A percentile compares a stretch with the other conserved stretches of the same genome.
phyloP scores from a whole-genome alignment of 495 filamentous ascomycete species.

The Lasiosphaeria miniovina region DNA sequence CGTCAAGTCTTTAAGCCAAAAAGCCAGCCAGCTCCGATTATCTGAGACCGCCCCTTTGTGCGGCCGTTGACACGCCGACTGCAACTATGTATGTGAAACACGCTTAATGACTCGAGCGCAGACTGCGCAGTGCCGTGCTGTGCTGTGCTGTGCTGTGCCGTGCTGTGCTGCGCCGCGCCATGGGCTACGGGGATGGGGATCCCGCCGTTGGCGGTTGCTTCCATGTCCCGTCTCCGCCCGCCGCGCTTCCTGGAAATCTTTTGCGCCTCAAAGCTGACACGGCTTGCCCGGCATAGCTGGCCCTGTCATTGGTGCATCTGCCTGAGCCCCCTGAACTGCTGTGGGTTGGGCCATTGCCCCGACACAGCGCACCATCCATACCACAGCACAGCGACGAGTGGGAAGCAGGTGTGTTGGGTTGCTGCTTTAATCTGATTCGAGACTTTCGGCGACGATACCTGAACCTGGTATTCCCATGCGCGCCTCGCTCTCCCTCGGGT shows the following conservation, averaged over 20 bases:
- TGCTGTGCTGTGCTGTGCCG: too few relatives aligned
- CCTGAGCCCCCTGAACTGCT: neutral
- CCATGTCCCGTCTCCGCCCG: neutral
- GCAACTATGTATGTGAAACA: too few relatives aligned
- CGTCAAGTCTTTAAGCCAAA: too few relatives aligned
- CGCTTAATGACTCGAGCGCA: too few relatives aligned
- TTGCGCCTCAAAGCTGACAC: slow-evolving; percentile 16
- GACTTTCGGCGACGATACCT: neutral
- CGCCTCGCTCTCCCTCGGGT: slow-evolving; percentile 9
- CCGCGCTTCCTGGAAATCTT: neutral
- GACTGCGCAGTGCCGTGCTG: too few relatives aligned
- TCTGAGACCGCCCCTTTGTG: too few relatives aligned
- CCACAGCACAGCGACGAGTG: too few relatives aligned
- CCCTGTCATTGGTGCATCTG: slow-evolving; percentile 1
- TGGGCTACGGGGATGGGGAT: neutral
- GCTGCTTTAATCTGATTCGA: neutral
- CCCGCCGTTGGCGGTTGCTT: neutral
- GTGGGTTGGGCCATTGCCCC: slow-evolving; percentile 8
- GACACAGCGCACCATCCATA: neutral
- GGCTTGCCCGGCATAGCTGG: slow-evolving; percentile 25
- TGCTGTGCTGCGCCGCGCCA: neutral
- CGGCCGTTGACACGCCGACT: too few relatives aligned
- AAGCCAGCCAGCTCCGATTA: too few relatives aligned
- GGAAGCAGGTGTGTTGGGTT: neutral
- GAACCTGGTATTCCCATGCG: slow-evolving; percentile 11